Percentiles rank a stretch among this genome's conserved stretches.
Evolutionary conservation across 177 flowering plant species (phyloP).

Genomic region (Vitis hybrid): DNA sequence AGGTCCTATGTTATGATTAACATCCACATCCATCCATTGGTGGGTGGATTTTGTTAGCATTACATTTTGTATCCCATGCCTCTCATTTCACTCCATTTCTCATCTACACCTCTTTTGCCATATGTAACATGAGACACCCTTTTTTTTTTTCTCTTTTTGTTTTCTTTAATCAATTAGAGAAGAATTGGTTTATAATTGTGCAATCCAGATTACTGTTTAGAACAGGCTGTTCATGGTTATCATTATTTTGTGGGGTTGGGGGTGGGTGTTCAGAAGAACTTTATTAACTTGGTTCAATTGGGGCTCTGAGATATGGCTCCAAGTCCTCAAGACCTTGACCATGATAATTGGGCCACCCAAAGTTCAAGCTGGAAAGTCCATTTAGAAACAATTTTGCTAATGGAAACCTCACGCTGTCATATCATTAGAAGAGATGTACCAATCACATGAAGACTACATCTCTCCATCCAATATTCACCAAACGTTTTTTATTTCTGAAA

Average conservation of each 20-base stretch:
- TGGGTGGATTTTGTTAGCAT: neutral
- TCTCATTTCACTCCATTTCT: neutral
- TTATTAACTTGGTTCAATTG: no score
- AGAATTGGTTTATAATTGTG: no score
- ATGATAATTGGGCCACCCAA: neutral
- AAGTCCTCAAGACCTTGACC: no score
- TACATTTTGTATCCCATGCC: neutral
- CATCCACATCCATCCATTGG: neutral
- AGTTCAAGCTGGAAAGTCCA: neutral
- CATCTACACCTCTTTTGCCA: neutral
- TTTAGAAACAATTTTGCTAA: neutral
- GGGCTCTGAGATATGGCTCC: no score
- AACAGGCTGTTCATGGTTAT: no score
- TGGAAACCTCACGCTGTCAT: conserved; percentile 5
- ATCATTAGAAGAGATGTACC: conserved; percentile 26
- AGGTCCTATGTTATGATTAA: conserved; percentile 12
- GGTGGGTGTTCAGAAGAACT: no score
- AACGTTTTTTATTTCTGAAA: conserved; percentile 16
- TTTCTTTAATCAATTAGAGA: no score
- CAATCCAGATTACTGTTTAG: no score
- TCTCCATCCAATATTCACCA: conserved; percentile 34
- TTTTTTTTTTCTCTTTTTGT: no score
- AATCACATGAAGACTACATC: conserved; percentile 34
- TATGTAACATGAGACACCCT: neutral
- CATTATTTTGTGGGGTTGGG: no score